Conservation (phyloP, 331 rosid genomes). For the Stylosanthes scabra region DNA sequence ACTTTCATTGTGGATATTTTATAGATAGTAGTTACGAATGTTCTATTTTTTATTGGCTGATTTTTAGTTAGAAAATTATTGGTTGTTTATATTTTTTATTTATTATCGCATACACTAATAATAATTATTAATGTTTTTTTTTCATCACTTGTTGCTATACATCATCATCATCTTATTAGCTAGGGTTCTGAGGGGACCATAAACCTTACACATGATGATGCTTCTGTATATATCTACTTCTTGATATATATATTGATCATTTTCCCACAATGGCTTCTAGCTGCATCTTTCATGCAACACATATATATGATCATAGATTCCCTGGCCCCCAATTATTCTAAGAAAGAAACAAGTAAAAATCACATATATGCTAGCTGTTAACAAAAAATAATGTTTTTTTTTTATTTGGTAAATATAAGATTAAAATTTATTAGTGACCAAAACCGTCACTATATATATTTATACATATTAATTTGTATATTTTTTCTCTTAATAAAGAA, state of each 20-base stretch:
- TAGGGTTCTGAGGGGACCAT: conserved; percentile 57
- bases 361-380: neutral
- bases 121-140: conserved; percentile 6
- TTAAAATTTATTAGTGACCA: too few species aligned
- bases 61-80: too few species aligned
- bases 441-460: too few species aligned
- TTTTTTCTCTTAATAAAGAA: too few species aligned
- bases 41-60: too few species aligned
- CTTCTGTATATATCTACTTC: conserved; percentile 18
- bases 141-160: conserved; percentile 25
- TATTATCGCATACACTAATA: neutral
- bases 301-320: conserved; percentile 3
- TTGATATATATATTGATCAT: conserved; percentile 40
- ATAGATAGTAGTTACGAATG: too few species aligned
- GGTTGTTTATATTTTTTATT: too few species aligned
- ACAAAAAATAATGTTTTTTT: neutral
- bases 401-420: too few species aligned
- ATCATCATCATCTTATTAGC: conserved; percentile 29
- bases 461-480: too few species aligned
- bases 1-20: too few species aligned
- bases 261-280: conserved; percentile 41
- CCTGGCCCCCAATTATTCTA: conserved; percentile 18
- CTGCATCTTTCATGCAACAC: conserved; percentile 23
- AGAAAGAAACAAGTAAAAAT: conserved; percentile 13
- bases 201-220: conserved; percentile 36